These are phyloP conservation scores for Suhomyces sp. DNA, from an alignment of 805 yeast species.

Conservation along the genomic window DNA sequence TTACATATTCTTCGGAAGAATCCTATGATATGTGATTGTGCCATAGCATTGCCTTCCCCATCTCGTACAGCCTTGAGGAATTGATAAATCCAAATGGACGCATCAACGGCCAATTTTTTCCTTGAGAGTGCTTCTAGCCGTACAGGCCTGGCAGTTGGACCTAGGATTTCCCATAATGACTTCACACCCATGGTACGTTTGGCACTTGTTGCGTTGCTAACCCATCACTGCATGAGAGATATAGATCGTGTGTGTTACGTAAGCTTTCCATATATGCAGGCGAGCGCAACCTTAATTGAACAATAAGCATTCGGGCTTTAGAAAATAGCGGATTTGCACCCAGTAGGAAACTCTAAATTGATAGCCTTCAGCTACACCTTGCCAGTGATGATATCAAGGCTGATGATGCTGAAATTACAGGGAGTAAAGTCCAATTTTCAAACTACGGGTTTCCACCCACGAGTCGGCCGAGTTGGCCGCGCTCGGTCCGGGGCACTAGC, in stretches of 20 bases:
- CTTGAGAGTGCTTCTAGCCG: conserved; percentile 79
- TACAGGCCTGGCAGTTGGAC: conserved; percentile 88
- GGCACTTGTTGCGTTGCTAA: background rate
- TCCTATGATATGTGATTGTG: conserved; percentile 89
- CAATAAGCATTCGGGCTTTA: background rate
- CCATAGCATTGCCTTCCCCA: conserved; percentile 70
- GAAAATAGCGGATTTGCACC: background rate
- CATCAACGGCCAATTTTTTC: conserved; percentile 87
- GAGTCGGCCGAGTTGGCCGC: background rate
- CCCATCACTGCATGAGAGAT: background rate
- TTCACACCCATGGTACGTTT: conserved; percentile 82
- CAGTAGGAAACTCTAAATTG: background rate
- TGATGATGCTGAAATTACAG: background rate
- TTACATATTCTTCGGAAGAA: conserved; percentile 93
- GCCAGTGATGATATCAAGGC: background rate
- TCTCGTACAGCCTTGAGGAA: conserved; percentile 93
- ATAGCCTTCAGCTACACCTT: background rate
- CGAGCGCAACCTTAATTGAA: background rate
- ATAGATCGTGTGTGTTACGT: background rate
- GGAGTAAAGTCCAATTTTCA: too few species aligned
- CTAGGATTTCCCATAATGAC: conserved; percentile 88
- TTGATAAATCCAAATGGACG: conserved; percentile 98
- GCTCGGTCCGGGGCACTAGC: background rate
- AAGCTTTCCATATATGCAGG: background rate
- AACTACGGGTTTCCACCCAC: background rate